Percentiles rank a stretch among this genome's conserved stretches.
Conservation (phyloP, 2,329 filamentous ascomycete species). For the Aureobasidium sp. region DNA sequence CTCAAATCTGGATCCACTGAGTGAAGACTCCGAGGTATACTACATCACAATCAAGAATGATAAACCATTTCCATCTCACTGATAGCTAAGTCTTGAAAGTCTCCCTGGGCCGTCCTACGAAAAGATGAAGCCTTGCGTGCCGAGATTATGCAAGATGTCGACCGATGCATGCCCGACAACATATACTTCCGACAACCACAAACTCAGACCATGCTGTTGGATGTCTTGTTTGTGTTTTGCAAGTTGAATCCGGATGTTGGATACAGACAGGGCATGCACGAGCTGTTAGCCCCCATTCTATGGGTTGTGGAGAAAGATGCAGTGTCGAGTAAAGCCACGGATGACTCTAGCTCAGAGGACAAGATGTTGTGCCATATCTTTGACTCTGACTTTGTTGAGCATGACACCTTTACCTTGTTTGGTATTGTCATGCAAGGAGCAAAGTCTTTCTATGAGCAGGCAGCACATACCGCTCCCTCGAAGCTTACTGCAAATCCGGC, state of each 20-base stretch:
- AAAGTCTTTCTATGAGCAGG: slow-evolving; percentile 77
- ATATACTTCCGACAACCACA: slow-evolving; percentile 73
- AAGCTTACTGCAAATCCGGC: slow-evolving; percentile 28
- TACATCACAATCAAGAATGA: slow-evolving; percentile 13
- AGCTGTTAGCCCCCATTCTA: slow-evolving; percentile 80
- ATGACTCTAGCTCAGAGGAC: slow-evolving; percentile 30
- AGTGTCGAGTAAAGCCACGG: slow-evolving; percentile 30
- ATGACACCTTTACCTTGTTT: slow-evolving; percentile 84
- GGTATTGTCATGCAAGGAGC: slow-evolving; percentile 79
- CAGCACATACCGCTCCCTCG: slow-evolving; percentile 19
- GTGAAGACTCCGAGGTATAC: slow-evolving; percentile 64
- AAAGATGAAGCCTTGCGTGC: slow-evolving; percentile 74
- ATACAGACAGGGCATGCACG: slow-evolving; percentile 98
- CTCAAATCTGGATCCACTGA: slow-evolving; percentile 69
- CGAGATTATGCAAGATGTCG: slow-evolving; percentile 91
- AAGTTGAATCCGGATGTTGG: slow-evolving; percentile 81
- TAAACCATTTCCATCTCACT: slow-evolving; percentile 28
- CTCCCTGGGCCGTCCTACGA: slow-evolving; percentile 81
- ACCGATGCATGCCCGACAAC: slow-evolving; percentile 81
- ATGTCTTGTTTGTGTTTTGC: slow-evolving; percentile 90
- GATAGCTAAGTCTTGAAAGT: slow-evolving; percentile 52
- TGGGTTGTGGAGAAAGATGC: slow-evolving; percentile 79
- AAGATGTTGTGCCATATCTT: slow-evolving; percentile 56
- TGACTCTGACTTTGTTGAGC: slow-evolving; percentile 68
- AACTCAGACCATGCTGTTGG: slow-evolving; percentile 72